Percentiles rank a stretch among this genome's conserved stretches.
phyloP scores from a whole-genome alignment of 352 stramenopile genomes.

The Aphanomyces cochlioides region DNA sequence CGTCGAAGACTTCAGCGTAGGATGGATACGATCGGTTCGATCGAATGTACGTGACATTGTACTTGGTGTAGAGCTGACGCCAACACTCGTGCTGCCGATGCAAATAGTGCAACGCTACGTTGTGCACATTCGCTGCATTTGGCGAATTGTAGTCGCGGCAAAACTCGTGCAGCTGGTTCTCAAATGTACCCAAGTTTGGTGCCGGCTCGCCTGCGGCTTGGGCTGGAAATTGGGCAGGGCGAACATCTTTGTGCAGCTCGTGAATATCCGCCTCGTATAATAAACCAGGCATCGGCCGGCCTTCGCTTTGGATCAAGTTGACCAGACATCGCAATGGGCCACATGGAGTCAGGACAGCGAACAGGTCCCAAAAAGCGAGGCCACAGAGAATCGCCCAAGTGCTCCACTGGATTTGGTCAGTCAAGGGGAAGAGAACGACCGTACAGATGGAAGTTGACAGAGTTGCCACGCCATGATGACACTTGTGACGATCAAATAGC shows the following conservation, averaged over 20 bases:
- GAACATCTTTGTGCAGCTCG: conserved; percentile 39
- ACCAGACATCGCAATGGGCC: conserved; percentile 92
- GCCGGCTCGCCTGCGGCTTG: conserved; percentile 9
- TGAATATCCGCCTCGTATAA: conserved; percentile 91
- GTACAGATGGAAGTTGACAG: conserved; percentile 93
- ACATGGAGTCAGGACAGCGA: conserved; percentile 94
- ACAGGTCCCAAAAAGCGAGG: conserved; percentile 96
- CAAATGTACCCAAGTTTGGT: conserved; percentile 33
- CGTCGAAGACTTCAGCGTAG: conserved; percentile 20
- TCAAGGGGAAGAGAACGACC: conserved; percentile 4
- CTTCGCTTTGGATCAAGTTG: conserved; percentile 89
- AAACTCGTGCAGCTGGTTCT: conserved; percentile 43
- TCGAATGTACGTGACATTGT: conserved; percentile 38
- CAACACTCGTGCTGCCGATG: conserved; percentile 41
- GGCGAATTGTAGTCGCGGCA: conserved; percentile 43
- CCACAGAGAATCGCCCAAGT: conserved; percentile 88
- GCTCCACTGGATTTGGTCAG: conserved; percentile 55
- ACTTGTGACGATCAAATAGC: conserved; percentile 89
- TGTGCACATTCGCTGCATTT: conserved; percentile 34
- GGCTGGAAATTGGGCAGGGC: background rate
- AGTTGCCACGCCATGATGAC: conserved; percentile 97
- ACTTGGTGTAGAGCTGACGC: conserved; percentile 47
- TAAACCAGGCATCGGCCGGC: conserved; percentile 85
- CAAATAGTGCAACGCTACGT: conserved; percentile 39
- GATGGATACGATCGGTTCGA: conserved; percentile 40